phyloP scores from a whole-genome alignment of 2,329 filamentous ascomycete genomes.

The Xylariaceae sp. region DNA sequence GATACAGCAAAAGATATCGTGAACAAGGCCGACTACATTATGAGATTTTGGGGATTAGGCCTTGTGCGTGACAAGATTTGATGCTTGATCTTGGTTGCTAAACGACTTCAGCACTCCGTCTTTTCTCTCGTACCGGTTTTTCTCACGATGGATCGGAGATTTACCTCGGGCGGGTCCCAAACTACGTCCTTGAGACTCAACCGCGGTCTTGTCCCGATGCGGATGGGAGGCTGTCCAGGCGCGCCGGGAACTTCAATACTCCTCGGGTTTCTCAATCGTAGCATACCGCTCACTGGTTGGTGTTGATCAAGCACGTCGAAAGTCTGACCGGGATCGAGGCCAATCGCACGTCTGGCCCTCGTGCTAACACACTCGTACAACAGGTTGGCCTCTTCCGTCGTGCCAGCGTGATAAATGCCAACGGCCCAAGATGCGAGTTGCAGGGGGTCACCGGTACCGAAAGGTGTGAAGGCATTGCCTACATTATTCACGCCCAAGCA shows the following conservation, averaged over 20 bases:
- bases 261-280: conserved; percentile 27
- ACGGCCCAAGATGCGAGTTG: conserved; percentile 59
- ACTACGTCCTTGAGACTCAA: conserved; percentile 34
- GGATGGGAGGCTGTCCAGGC: conserved; percentile 10
- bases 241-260: conserved; percentile 21
- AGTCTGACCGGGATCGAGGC: conserved; percentile 16
- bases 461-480: conserved; percentile 70
- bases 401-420: conserved; percentile 65
- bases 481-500: conserved; percentile 68
- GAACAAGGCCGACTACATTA: too few relatives aligned
- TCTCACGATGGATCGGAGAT: conserved; percentile 23
- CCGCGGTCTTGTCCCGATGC: conserved; percentile 27
- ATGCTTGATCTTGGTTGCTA: too few relatives aligned
- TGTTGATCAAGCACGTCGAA: conserved; percentile 17
- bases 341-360: conserved; percentile 34
- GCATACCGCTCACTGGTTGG: conserved; percentile 21
- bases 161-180: conserved; percentile 36
- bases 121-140: too few relatives aligned
- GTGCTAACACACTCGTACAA: conserved; percentile 44
- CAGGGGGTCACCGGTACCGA: conserved; percentile 64
- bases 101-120: too few relatives aligned
- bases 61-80: too few relatives aligned
- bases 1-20: background rate
- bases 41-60: too few relatives aligned
- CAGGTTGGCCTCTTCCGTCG: conserved; percentile 52